These are phyloP conservation scores for Conticribra guillardii DNA, from an alignment of 108 stramenopile species.

Conservation along the genomic window DNA sequence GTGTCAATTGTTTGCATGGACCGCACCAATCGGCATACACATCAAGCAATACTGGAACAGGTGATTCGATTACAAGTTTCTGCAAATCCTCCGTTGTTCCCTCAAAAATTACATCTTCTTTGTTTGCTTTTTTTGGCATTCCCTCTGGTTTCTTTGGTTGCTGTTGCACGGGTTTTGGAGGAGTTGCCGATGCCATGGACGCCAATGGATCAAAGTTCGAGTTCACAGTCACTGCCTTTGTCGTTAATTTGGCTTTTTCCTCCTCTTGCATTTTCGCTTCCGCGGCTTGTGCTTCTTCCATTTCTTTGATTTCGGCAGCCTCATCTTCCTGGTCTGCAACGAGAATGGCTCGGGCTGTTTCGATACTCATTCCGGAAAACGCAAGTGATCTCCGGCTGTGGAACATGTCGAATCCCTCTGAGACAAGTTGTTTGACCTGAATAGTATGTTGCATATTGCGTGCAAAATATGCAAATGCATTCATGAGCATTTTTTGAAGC, in stretches of 20 bases:
- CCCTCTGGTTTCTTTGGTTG: constrained; percentile 9
- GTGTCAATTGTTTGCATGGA: constrained; percentile 84
- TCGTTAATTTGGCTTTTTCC: constrained; percentile 14
- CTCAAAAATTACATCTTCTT: constrained; percentile 83
- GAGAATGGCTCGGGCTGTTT: constrained; percentile 84
- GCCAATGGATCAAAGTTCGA: constrained; percentile 69
- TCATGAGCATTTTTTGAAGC: too few relatives aligned
- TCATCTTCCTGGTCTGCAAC: constrained; percentile 84
- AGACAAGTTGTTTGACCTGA: constrained; percentile 54
- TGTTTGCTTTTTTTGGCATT: constrained; percentile 58
- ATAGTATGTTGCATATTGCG: too few relatives aligned
- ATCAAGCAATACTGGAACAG: constrained; percentile 87
- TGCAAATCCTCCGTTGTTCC: constrained; percentile 74
- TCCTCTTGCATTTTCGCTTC: constrained; percentile 64
- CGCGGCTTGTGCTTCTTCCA: constrained; percentile 43
- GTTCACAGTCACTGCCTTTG: background rate
- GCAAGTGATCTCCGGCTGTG: constrained; percentile 76
- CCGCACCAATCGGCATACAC: constrained; percentile 88
- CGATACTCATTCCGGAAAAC: constrained; percentile 77
- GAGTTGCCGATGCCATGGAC: constrained; percentile 36
- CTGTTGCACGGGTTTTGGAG: constrained; percentile 28
- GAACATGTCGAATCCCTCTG: constrained; percentile 74
- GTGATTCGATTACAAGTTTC: constrained; percentile 81
- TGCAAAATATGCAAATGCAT: too few relatives aligned
- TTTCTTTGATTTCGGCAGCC: constrained; percentile 52